Percentiles rank a stretch among this genome's conserved stretches.
Conservation (phyloP, 495 filamentous ascomycete species). For the Pseudoneurospora amorphoporcata region DNA sequence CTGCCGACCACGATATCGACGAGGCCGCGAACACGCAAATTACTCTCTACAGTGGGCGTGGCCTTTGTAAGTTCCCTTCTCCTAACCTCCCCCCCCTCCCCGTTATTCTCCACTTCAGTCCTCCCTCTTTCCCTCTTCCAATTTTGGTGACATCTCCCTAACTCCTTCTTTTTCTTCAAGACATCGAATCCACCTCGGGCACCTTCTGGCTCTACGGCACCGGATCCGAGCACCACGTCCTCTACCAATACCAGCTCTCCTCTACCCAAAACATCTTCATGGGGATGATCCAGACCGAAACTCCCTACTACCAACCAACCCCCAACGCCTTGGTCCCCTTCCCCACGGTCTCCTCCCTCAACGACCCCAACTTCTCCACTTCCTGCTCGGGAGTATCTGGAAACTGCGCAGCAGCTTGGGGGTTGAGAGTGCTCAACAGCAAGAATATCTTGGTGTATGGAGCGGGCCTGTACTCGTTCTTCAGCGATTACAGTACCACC, state of each 20-base stretch:
- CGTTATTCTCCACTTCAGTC: no score
- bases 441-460: constrained; percentile 54
- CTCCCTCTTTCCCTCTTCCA: not conserved
- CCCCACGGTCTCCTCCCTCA: constrained; percentile 31
- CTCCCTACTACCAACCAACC: constrained; percentile 58
- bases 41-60: constrained; percentile 60
- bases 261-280: constrained; percentile 60
- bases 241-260: constrained; percentile 75
- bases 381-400: constrained; percentile 33
- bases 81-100: no score
- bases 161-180: constrained; percentile 1
- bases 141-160: not conserved
- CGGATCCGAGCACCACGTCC: constrained; percentile 60
- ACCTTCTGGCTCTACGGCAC: constrained; percentile 59
- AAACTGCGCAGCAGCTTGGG: constrained; percentile 53
- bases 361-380: constrained; percentile 48
- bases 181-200: constrained; percentile 43
- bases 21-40: constrained; percentile 51
- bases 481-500: constrained; percentile 44
- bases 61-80: constrained; percentile 32
- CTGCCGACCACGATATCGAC: constrained; percentile 87
- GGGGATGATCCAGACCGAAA: constrained; percentile 77
- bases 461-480: constrained; percentile 68
- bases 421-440: constrained; percentile 52
- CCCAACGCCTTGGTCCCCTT: constrained; percentile 53